Conservation (phyloP, 768 basidiomycete species). For the Termitomyces eurrhizus region DNA sequence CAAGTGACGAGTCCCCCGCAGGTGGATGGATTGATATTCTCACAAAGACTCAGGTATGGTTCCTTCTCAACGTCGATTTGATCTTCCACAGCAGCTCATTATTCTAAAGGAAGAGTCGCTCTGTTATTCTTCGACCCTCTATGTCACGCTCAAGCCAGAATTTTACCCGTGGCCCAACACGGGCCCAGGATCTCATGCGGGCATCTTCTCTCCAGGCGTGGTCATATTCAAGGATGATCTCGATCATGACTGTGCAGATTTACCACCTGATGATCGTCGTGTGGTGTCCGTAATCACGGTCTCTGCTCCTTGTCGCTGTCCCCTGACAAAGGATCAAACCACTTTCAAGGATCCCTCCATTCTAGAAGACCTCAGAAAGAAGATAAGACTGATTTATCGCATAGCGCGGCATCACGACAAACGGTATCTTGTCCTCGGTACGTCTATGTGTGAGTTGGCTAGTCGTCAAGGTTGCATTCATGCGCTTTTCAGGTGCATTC, state of each 20-base stretch:
- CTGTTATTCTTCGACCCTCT: conserved; percentile 46
- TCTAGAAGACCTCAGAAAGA: conserved; percentile 34
- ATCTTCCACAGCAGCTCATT: neutral
- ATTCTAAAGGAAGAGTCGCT: conserved; percentile 39
- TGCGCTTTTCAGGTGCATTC: conserved; percentile 31
- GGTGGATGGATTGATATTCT: conserved; percentile 30
- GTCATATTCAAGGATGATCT: conserved; percentile 46
- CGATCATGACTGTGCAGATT: conserved; percentile 35
- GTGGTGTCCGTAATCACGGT: conserved; percentile 43
- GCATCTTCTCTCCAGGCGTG: conserved; percentile 40
- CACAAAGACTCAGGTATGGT: conserved; percentile 27
- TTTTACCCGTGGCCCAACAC: conserved; percentile 47
- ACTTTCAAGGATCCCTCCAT: conserved; percentile 21
- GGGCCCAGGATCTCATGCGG: conserved; percentile 35
- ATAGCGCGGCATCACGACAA: conserved; percentile 37
- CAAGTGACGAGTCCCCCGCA: conserved; percentile 28
- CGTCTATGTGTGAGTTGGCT: neutral
- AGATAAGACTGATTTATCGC: conserved; percentile 39
- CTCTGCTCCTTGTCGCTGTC: conserved; percentile 34
- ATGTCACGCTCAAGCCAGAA: conserved; percentile 31
- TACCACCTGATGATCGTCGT: conserved; percentile 25
- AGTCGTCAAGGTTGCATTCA: neutral
- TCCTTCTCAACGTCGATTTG: neutral
- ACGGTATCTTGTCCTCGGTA: conserved; percentile 36
- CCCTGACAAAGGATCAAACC: conserved; percentile 24